Percentiles rank a stretch among this genome's conserved stretches.
Conservation (phyloP, 1,284 basidiomycete species). For the Leccinum subspadiceum region DNA sequence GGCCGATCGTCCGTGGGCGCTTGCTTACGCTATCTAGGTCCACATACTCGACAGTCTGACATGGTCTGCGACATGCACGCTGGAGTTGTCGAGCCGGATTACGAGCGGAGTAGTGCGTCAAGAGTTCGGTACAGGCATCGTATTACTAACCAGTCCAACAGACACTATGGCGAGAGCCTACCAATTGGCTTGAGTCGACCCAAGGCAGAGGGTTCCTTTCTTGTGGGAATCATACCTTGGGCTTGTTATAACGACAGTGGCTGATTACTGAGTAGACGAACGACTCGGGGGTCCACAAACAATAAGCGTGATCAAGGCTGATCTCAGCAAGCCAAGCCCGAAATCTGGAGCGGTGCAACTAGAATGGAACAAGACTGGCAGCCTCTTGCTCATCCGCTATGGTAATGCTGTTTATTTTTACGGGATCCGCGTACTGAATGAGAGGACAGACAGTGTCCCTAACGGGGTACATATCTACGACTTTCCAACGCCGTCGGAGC, state of each 20-base stretch:
- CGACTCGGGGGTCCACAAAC: constrained; percentile 56
- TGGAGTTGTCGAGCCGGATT: constrained; percentile 60
- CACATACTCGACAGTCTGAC: constrained; percentile 76
- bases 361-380: constrained; percentile 76
- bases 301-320: constrained; percentile 47
- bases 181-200: constrained; percentile 76
- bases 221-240: constrained; percentile 44
- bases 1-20: neutral
- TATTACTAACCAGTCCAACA: constrained; percentile 29
- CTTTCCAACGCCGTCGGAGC: constrained; percentile 55
- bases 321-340: constrained; percentile 58
- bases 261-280: constrained; percentile 49
- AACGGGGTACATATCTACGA: constrained; percentile 58
- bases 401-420: constrained; percentile 38
- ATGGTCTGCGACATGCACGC: constrained; percentile 69
- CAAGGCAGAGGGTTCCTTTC: constrained; percentile 79
- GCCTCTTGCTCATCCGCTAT: constrained; percentile 67
- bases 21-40: constrained; percentile 45
- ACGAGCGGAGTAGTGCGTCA: constrained; percentile 54
- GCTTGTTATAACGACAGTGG: constrained; percentile 3
- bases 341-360: constrained; percentile 67
- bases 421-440: constrained; percentile 4
- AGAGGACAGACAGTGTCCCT: constrained; percentile 54
- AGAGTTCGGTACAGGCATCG: neutral
- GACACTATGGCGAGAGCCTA: constrained; percentile 80